Evolutionary conservation across 352 stramenopile genomes (phyloP), one percentile per base, ranked within the genome.

Genomic region (Blastocystis sp.): DNA sequence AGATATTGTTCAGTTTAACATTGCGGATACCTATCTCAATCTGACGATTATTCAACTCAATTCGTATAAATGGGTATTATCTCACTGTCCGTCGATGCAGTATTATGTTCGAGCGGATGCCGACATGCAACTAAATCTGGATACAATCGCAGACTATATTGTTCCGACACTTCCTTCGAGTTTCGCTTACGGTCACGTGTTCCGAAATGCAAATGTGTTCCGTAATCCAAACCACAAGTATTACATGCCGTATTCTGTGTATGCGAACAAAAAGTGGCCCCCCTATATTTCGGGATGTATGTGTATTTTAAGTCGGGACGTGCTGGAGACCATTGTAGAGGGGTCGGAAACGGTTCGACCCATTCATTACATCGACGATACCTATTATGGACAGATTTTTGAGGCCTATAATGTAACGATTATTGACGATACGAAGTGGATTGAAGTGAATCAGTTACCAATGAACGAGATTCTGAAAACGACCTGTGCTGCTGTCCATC

Each of bases 351-450:
- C 21, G 6, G 49, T 78, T 61, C 40, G 67, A 1, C 67, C 67
- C 16, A 78, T 78, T 59, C 67, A 61, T 29, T 78, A 78, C 51
- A 24, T 78, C 16, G 67, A 78, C n/a, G 67, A 78, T 78, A 40
- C 36, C 4, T 78, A 61, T 42, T 78, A 61, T 57, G 67, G 67
- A 40, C 40, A 61, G 67, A 78, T 78, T 44, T 34, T 61, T 4
- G 21, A 51, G 7, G 4, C 24, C 9, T 32, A 32, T 51, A 21
- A 38, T 3, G 14, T 78, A 18, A 18, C 16, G 6, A 36, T 78
- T 11, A 16, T 18, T 4, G 7, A 7, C 16, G 40, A 78, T 40
- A 9, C 7, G n/a, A 46, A 46, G 7, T 40, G 36, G 27, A 9
- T 78, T 36, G 40, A 40, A 7, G 46, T 48, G 42, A 14, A 59